Evolutionary conservation across 192 early-diverging fungal species (phyloP), one percentile per base, ranked within the genome.

Genomic region (Linnemannia elongata): DNA sequence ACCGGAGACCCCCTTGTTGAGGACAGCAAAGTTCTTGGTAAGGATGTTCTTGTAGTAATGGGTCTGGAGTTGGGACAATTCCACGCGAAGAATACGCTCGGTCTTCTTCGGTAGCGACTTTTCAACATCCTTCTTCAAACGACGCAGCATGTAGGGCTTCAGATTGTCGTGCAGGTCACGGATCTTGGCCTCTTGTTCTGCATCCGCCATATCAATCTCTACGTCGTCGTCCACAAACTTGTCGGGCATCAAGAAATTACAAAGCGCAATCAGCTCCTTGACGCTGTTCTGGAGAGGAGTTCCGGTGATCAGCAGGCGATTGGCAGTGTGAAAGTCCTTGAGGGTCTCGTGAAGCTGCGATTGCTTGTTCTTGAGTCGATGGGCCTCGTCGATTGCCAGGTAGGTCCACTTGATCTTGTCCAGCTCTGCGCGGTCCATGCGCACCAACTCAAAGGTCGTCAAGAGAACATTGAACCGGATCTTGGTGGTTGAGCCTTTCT

Each of bases 231-330:
- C 94, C 78, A 97, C 95, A 77, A 97, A 92, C 74, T 92, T 96
- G 69, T 92, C 96, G 0, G 99, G 98, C 93, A 95, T 98, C 81
- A 99, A 88, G 90, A 99, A 99, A 66, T 97, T 94, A 49, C 97
- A 93, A 15, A 99, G 88, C 0, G 97, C 93, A 17, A 97, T 91
- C 27, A 99, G 90, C 85, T 99, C 99, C 90, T 97, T 96, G 45
- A 99, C 95, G 30, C 94, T 96, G 90, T 99, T 99, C 83, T 99
- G 98, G 72, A 99, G 92, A n/a, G 99, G 99, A 33, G 99, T 99
- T 30, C 99, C 99, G 0, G 99, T 99, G 71, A 99, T 97, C 42
- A 99, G 90, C 15, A 99, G 90, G 3, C 99, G 94, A 81, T 98
- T 99, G 22, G 92, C 91, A 7, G 96, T 97, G 80, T 94, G 89